Conservation (phyloP, 805 yeast species). For the Saturnispora besseyi region DNA sequence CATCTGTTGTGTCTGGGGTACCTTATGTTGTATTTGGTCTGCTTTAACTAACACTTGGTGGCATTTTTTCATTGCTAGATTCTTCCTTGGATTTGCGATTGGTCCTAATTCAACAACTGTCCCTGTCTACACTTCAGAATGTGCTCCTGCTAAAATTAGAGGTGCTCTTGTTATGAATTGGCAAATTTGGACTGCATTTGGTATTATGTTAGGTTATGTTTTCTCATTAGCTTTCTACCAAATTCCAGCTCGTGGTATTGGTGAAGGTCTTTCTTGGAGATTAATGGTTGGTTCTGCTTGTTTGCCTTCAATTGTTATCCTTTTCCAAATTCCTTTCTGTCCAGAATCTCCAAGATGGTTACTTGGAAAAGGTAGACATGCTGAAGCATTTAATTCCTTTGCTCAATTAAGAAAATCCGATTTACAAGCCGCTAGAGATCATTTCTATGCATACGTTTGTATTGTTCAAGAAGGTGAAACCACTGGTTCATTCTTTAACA, state of each 20-base stretch:
- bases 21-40: conserved; percentile 60
- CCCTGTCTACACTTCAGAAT: conserved; percentile 62
- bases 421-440: conserved; percentile 61
- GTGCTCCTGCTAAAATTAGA: conserved; percentile 52
- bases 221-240: conserved; percentile 54
- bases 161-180: conserved; percentile 67
- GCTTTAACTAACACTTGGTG: conserved; percentile 57
- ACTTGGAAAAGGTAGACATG: conserved; percentile 59
- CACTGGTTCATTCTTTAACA: conserved; percentile 36
- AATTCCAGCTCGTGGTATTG: conserved; percentile 38
- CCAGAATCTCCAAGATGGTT: conserved; percentile 76
- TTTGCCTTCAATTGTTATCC: conserved; percentile 55
- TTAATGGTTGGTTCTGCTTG: conserved; percentile 61
- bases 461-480: conserved; percentile 52
- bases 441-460: conserved; percentile 58
- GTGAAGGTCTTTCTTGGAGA: conserved; percentile 56
- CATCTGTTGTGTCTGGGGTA: conserved; percentile 51
- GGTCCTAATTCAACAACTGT: conserved; percentile 74
- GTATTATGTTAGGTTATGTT: conserved; percentile 65
- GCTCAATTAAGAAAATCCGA: conserved; percentile 39
- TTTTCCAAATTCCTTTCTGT: conserved; percentile 53
- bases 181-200: conserved; percentile 70
- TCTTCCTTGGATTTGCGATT: conserved; percentile 56
- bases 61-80: conserved; percentile 59
- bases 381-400: conserved; percentile 48